These are phyloP conservation scores for Polytrichum commune DNA, from an alignment of 225 moss, liverwort and hornwort species.

Conservation along the genomic window DNA sequence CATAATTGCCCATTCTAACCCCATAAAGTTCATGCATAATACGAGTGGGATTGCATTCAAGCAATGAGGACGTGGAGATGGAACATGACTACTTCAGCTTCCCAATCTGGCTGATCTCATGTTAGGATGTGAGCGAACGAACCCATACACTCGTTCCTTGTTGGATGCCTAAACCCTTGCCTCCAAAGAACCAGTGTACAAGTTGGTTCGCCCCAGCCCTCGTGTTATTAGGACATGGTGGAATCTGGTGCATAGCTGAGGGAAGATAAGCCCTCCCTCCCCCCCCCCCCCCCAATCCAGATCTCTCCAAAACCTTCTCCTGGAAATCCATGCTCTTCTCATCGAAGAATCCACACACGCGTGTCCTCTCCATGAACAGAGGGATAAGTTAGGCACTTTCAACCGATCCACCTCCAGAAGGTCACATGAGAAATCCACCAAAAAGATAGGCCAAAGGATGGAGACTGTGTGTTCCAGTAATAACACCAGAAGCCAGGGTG, in stretches of 20 bases:
- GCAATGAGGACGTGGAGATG: too few species aligned
- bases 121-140: too few species aligned
- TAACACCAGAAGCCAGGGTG: too few species aligned
- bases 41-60: too few species aligned
- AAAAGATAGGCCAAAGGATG: slow-evolving; percentile 17
- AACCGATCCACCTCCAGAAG: slow-evolving; percentile 35
- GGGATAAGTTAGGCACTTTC: slow-evolving; percentile 42
- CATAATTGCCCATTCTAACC: too few species aligned
- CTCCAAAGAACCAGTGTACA: too few species aligned
- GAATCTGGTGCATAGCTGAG: slow-evolving; percentile 44
- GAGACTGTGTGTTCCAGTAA: too few species aligned
- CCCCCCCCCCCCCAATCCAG: slow-evolving; percentile 31
- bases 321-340: slow-evolving; percentile 52
- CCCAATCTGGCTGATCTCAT: slow-evolving; percentile 45
- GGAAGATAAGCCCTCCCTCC: slow-evolving; percentile 35
- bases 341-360: slow-evolving; percentile 38
- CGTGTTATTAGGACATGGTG: slow-evolving; percentile 53
- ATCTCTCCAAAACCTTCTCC: slow-evolving; percentile 45
- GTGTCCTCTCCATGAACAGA: slow-evolving; percentile 50
- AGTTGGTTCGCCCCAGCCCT: too few species aligned
- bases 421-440: slow-evolving; percentile 49
- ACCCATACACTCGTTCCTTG: too few species aligned
- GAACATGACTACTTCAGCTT: too few species aligned
- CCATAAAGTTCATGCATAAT: too few species aligned
- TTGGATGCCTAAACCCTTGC: too few species aligned